Conservation (phyloP, 805 yeast species). For the Candida palmyrensis region DNA sequence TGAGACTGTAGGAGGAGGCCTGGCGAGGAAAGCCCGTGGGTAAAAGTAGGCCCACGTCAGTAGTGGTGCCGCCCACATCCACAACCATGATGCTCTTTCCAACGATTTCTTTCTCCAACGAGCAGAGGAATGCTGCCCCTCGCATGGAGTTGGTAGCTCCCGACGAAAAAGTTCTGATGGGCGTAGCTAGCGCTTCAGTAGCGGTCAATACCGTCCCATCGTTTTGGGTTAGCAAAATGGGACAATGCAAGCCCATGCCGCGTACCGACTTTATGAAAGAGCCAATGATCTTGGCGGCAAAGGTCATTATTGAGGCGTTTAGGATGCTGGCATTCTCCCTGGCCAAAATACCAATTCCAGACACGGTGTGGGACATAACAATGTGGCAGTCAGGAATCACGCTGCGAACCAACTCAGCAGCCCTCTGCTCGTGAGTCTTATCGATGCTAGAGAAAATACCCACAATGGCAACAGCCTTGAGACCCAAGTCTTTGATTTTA, state of each 20-base stretch:
- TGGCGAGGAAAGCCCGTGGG: slow-evolving; percentile 46
- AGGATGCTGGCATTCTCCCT: slow-evolving; percentile 45
- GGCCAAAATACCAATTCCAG: slow-evolving; percentile 41
- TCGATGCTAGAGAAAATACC: slow-evolving; percentile 39
- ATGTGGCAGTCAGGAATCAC: slow-evolving; percentile 17
- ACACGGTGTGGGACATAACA: slow-evolving; percentile 35
- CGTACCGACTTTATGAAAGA: slow-evolving; percentile 36
- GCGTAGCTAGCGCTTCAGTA: slow-evolving; percentile 32
- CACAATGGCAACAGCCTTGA: slow-evolving; percentile 33
- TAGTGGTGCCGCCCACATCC: slow-evolving; percentile 49
- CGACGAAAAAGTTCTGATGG: slow-evolving; percentile 45
- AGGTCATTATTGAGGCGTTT: slow-evolving; percentile 40
- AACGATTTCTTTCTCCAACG: slow-evolving; percentile 4
- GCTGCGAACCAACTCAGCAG: slow-evolving; percentile 23
- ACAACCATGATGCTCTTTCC: slow-evolving; percentile 18
- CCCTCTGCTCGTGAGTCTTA: slow-evolving; percentile 31
- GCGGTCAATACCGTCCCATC: slow-evolving; percentile 44
- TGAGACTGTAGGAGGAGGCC: slow-evolving; percentile 35
- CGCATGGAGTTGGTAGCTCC: slow-evolving; percentile 47
- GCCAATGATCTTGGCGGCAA: slow-evolving; percentile 37
- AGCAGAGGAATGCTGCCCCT: slow-evolving; percentile 41
- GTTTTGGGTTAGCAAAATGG: slow-evolving; percentile 41
- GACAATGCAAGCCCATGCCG: slow-evolving; percentile 29
- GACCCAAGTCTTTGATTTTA: slow-evolving; percentile 24
- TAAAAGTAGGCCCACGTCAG: slow-evolving; percentile 44